Conservation (phyloP, 2,329 filamentous ascomycete species). For the Albifimbria verrucaria region DNA sequence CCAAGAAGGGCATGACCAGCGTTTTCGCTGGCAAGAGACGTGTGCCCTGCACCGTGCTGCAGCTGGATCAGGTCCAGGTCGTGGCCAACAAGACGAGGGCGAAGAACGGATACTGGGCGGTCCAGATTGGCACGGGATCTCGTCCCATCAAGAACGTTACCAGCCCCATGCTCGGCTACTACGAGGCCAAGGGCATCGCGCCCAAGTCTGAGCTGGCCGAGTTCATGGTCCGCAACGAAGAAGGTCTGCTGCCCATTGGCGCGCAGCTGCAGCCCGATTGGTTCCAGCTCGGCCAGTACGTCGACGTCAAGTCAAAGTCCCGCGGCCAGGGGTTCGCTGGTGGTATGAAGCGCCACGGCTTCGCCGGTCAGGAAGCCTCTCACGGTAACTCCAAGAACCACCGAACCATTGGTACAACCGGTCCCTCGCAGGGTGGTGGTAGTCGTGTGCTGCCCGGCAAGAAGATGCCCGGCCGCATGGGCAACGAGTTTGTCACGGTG, state of each 20-base stretch:
- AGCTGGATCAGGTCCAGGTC: slow-evolving; percentile 90
- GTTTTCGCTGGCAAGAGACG: slow-evolving; percentile 78
- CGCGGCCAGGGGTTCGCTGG: slow-evolving; percentile 92
- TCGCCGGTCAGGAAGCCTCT: slow-evolving; percentile 80
- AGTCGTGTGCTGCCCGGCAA: slow-evolving; percentile 92
- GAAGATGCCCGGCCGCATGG: slow-evolving; percentile 98
- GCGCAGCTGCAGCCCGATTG: slow-evolving; percentile 77
- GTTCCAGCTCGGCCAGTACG: slow-evolving; percentile 86
- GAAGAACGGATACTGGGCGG: slow-evolving; percentile 87
- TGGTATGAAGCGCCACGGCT: slow-evolving; percentile 97
- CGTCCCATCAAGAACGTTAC: slow-evolving; percentile 73
- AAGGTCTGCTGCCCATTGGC: slow-evolving; percentile 74
- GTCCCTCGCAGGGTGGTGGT: slow-evolving; percentile 86
- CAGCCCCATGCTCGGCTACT: slow-evolving; percentile 85
- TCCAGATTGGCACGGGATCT: slow-evolving; percentile 80
- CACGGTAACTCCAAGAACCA: slow-evolving; percentile 97
- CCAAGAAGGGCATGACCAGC: slow-evolving; percentile 95
- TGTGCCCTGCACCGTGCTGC: slow-evolving; percentile 85
- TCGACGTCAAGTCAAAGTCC: slow-evolving; percentile 77
- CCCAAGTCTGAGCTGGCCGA: slow-evolving; percentile 83
- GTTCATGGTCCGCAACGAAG: slow-evolving; percentile 75
- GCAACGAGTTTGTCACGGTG: slow-evolving; percentile 79
- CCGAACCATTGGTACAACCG: slow-evolving; percentile 84
- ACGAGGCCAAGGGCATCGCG: slow-evolving; percentile 73
- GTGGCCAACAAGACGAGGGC: slow-evolving; percentile 79